A percentile compares a stretch with the other conserved stretches of the same genome.
phyloP scores from a whole-genome alignment of 1,139 yeast genomes.

The Yamadazyma siamensis region DNA sequence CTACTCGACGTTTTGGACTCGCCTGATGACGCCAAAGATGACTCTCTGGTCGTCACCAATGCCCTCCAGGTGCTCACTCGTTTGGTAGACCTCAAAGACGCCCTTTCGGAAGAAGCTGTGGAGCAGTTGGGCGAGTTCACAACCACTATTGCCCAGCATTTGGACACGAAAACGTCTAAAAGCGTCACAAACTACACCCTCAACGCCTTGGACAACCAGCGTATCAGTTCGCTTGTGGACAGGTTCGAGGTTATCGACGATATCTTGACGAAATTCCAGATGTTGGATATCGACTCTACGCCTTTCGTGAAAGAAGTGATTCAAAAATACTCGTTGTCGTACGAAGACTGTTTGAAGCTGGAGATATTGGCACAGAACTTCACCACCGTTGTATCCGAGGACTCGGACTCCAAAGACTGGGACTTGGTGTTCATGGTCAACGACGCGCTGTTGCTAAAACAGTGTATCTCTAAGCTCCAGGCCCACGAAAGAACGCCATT shows the following conservation, averaged over 20 bases:
- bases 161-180: conserved; percentile 25
- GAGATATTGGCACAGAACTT: conserved; percentile 8
- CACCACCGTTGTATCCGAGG: conserved; percentile 6
- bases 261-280: conserved; percentile 26
- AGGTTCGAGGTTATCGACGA: conserved; percentile 25
- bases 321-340: conserved; percentile 6
- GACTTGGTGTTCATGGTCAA: conserved; percentile 15
- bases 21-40: conserved; percentile 6
- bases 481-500: conserved; percentile 4
- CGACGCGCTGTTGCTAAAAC: conserved; percentile 11
- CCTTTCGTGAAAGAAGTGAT: conserved; percentile 7
- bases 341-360: conserved; percentile 9
- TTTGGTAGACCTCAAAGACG: conserved; percentile 1
- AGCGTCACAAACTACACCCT: conserved; percentile 6
- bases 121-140: conserved; percentile 8
- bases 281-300: conserved; percentile 15
- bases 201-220: conserved; percentile 15
- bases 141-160: conserved; percentile 21
- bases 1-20: conserved; percentile 3
- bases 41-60: conserved; percentile 1
- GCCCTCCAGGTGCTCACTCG: conserved; percentile 3
- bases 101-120: background rate
- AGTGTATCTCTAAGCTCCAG: conserved; percentile 5
- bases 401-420: conserved; percentile 13
- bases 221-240: conserved; percentile 21